Evolutionary conservation across 345 rosid species (phyloP).

Genomic region (Anastatica hierochuntica): DNA sequence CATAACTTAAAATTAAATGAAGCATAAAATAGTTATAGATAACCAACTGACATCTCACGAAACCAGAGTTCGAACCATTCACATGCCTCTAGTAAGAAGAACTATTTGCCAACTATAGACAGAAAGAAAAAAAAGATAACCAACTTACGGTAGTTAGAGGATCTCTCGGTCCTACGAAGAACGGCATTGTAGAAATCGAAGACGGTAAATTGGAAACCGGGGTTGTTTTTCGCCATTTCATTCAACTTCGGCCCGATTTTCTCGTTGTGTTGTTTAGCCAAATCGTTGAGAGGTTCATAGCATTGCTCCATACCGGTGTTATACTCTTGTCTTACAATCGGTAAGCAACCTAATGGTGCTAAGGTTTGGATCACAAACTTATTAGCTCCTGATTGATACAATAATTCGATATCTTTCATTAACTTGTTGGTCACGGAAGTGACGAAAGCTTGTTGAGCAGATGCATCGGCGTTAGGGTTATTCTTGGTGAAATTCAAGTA

Average conservation of each 20-base stretch:
- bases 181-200: slow-evolving; percentile 18
- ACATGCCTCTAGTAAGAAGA: too few relatives aligned
- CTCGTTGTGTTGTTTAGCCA: slow-evolving; percentile 25
- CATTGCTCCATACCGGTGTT: neutral
- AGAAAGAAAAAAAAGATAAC: too few relatives aligned
- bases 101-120: too few relatives aligned
- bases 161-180: slow-evolving; percentile 7
- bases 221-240: neutral
- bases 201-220: slow-evolving; percentile 21
- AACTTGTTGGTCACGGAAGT: slow-evolving; percentile 17
- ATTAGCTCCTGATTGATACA: slow-evolving; percentile 18
- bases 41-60: too few relatives aligned
- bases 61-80: too few relatives aligned
- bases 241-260: slow-evolving; percentile 17
- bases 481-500: slow-evolving; percentile 20
- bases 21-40: too few relatives aligned
- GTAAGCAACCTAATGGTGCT: slow-evolving; percentile 32
- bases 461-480: slow-evolving; percentile 17
- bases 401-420: slow-evolving; percentile 8
- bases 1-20: too few relatives aligned
- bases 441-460: slow-evolving; percentile 25
- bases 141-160: neutral
- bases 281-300: slow-evolving; percentile 9
- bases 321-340: slow-evolving; percentile 21
- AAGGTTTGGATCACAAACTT: slow-evolving; percentile 26